phyloP scores from a whole-genome alignment of 73 alveolate species.

The Paramecium caudatum region DNA sequence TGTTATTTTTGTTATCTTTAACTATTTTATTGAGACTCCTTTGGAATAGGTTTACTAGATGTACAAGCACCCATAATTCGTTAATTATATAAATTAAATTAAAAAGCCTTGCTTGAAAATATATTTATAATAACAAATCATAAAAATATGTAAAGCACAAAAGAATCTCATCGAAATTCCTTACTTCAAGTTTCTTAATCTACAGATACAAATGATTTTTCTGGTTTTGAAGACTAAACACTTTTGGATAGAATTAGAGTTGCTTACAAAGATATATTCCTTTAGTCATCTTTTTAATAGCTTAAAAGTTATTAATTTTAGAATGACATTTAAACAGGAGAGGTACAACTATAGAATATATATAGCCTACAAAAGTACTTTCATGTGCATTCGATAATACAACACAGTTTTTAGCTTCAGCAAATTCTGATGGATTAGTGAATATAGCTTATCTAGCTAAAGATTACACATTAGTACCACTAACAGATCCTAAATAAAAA shows the following conservation, averaged over 20 bases:
- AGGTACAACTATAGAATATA: background rate
- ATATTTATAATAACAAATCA: too few relatives aligned
- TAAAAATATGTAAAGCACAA: background rate
- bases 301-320: constrained; percentile 9
- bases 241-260: background rate
- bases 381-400: constrained; percentile 49
- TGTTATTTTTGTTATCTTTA: background rate
- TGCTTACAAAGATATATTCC: constrained; percentile 6
- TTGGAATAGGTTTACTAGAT: constrained; percentile 26
- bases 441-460: constrained; percentile 5
- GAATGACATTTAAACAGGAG: constrained; percentile 45
- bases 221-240: background rate
- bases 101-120: too few relatives aligned
- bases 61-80: constrained; percentile 54
- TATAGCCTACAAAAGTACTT: background rate
- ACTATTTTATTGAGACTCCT: background rate
- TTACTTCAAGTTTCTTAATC: constrained; percentile 10
- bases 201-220: constrained; percentile 1
- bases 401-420: constrained; percentile 24
- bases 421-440: constrained; percentile 43
- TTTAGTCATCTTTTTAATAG: background rate
- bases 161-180: background rate
- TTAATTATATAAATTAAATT: too few relatives aligned
- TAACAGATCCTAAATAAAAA: constrained; percentile 58
- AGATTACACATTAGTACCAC: constrained; percentile 11